Base-by-base conservation (phyloP, 805 yeast species). In the Wickerhamiella occidentalis region DNA sequence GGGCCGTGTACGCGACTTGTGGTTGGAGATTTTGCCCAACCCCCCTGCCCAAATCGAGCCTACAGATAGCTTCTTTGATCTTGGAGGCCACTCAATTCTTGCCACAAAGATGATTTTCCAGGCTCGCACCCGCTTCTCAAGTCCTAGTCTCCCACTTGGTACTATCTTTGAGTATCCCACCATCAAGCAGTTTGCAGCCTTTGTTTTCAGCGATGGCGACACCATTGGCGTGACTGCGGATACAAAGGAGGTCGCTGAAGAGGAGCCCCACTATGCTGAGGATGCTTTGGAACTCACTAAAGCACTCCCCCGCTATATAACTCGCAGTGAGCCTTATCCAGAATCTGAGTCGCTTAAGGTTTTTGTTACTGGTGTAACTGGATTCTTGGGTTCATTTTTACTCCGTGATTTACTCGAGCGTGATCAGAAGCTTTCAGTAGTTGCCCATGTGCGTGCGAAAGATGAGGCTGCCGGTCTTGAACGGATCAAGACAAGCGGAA, bases 51-150 rank as follows among this genome's bases (percentile, higher is more conserved):
- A 83, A 2, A 74, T 87, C 40, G 72, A 81, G 26, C 81, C 82
- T 29, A 75, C 76, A 2, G 98, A 92, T 64, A 84, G 94, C 1
- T 92, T 92, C 76, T 92, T 92, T 61, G 99, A 92, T 62, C 70
- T 94, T 48, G 99, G 99, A 52, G 99, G 99, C 2, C 99, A 92
- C 66, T 90, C 97, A 1, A 90, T 92, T 59, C 71, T 92, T 54
- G 97, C 97, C 6, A 94, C 99, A 0, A 78, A 94, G 63, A 87
- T 92, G 96, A 90, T 92, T 53, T 92, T 92, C 60, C 88, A 84
- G 56, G 75, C 92, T 57, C 77, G 96, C 64, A 82, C 83, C 68
- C 75, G 74, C 56, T 71, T 88, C 52, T 74, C 77, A 37, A 75
- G 88, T 38, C 57, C 62, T 0, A 95, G 87, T 53, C 70, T 92